Conservation (phyloP, 805 yeast genomes). For the Komagataella pseudopastoris region DNA sequence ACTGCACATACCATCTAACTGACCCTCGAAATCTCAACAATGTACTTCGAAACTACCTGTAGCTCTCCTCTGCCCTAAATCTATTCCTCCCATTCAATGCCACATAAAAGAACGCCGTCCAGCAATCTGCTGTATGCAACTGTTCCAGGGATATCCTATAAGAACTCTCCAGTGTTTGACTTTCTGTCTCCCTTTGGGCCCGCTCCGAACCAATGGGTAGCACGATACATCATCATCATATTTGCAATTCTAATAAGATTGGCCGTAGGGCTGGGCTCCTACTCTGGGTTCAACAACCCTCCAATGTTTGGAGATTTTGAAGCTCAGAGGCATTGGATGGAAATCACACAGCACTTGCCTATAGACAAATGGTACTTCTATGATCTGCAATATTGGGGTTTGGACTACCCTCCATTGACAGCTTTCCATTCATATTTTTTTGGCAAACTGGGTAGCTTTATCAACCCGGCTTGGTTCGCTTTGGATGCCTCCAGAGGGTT, state of each 20-base stretch:
- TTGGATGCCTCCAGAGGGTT: slow-evolving; percentile 62
- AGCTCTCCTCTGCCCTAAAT: background rate
- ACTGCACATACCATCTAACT: background rate
- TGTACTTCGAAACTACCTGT: background rate
- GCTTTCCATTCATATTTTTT: slow-evolving; percentile 81
- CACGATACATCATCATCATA: slow-evolving; percentile 60
- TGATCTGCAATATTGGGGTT: slow-evolving; percentile 89
- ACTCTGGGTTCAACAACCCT: slow-evolving; percentile 55
- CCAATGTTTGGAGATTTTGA: slow-evolving; percentile 95
- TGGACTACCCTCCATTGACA: slow-evolving; percentile 94
- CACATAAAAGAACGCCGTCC: background rate
- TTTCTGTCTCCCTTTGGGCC: slow-evolving; percentile 67
- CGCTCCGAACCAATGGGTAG: slow-evolving; percentile 85
- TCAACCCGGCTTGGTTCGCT: slow-evolving; percentile 66
- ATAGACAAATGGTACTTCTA: slow-evolving; percentile 74
- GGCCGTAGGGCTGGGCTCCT: slow-evolving; percentile 83
- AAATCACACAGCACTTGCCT: slow-evolving; percentile 69
- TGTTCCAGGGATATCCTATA: background rate
- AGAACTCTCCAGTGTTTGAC: slow-evolving; percentile 57
- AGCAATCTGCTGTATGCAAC: background rate
- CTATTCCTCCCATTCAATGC: background rate
- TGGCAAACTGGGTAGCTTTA: slow-evolving; percentile 57
- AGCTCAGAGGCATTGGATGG: slow-evolving; percentile 98
- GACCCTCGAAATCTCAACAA: background rate
- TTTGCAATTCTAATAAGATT: slow-evolving; percentile 66